phyloP scores from a whole-genome alignment of 2,329 filamentous ascomycete genomes.

The Herpotrichia juniperi region DNA sequence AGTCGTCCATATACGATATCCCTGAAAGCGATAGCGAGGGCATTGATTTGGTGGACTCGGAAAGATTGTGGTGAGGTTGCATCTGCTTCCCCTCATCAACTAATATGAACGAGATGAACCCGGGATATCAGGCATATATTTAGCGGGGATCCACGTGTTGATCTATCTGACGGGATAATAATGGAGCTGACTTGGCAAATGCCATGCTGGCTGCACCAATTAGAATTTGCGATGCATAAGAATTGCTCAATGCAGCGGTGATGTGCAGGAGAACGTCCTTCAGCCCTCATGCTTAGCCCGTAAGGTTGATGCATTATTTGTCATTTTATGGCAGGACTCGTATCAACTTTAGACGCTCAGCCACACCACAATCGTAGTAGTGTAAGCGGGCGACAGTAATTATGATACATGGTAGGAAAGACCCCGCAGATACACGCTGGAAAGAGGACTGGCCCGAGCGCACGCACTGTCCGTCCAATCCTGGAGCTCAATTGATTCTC shows the following conservation, averaged over 20 bases:
- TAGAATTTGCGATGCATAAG: not conserved
- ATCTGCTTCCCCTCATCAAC: not conserved
- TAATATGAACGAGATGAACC: not conserved
- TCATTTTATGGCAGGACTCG: too few relatives aligned
- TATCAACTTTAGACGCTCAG: too few relatives aligned
- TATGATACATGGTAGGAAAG: not conserved
- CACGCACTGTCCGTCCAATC: constrained; percentile 8
- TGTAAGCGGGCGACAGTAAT: too few relatives aligned
- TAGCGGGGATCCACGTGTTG: not conserved
- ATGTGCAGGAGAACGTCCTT: constrained; percentile 16
- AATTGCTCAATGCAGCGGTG: constrained; percentile 12
- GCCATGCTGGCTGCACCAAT: not conserved
- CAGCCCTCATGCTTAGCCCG: not conserved
- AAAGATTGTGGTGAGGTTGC: constrained; percentile 17
- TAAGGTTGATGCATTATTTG: not conserved
- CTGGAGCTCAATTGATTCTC: constrained; percentile 2
- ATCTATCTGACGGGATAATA: not conserved
- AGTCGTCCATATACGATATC: constrained; percentile 18
- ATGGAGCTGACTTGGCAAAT: not conserved
- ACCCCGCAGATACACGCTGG: not conserved
- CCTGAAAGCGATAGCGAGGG: constrained; percentile 19
- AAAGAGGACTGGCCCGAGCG: not conserved
- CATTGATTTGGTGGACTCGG: constrained; percentile 24
- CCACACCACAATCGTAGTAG: too few relatives aligned
- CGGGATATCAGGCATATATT: not conserved